A percentile compares a stretch with the other conserved stretches of the same genome.
These are phyloP conservation scores for Eutrema yunnanense DNA, from an alignment of 345 rosid species.

Conservation along the genomic window DNA sequence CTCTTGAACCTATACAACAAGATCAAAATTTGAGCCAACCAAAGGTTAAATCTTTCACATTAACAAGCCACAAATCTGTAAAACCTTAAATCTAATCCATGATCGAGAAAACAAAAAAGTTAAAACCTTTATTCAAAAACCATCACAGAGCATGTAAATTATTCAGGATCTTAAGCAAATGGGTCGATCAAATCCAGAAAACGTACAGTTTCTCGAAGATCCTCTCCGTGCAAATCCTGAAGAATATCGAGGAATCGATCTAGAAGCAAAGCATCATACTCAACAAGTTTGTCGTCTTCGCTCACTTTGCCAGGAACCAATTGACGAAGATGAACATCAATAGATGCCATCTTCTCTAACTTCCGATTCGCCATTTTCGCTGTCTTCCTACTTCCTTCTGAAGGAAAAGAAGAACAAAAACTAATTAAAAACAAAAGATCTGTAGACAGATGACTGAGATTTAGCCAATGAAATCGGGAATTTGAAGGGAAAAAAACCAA, in stretches of 20 bases:
- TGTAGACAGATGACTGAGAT: neutral
- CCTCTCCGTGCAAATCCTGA: constrained; percentile 96
- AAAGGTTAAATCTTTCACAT: neutral
- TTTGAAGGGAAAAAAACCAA: neutral
- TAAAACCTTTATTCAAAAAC: neutral
- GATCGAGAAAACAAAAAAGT: neutral
- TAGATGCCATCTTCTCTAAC: constrained; percentile 86
- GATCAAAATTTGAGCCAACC: neutral
- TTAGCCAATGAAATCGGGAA: constrained; percentile 2
- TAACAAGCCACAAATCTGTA: neutral
- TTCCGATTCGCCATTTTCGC: constrained; percentile 49
- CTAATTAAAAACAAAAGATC: neutral
- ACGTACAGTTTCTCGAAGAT: constrained; percentile 81
- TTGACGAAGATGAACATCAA: constrained; percentile 86
- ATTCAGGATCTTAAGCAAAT: neutral
- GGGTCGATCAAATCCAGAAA: neutral
- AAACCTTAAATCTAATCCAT: neutral
- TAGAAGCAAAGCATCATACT: constrained; percentile 89
- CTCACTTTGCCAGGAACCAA: constrained; percentile 78
- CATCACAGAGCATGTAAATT: neutral
- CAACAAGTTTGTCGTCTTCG: constrained; percentile 92
- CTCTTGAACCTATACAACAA: constrained; percentile 71
- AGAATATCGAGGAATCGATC: constrained; percentile 96
- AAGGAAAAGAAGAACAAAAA: neutral
- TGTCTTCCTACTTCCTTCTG: constrained; percentile 10